Conservation (phyloP, 345 rosid genomes). For the Brassica incana region DNA sequence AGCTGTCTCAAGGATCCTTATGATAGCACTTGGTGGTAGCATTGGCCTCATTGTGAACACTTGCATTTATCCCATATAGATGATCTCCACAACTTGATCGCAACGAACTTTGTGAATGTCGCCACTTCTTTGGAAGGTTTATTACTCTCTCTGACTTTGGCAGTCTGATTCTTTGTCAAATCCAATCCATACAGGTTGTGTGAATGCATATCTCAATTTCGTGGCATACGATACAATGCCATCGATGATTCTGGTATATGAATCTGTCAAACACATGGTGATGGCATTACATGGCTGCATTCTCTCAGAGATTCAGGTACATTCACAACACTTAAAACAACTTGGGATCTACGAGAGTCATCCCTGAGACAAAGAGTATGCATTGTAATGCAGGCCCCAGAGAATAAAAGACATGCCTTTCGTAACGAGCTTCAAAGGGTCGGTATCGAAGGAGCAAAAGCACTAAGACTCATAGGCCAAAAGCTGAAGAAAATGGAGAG, state of each 20-base stretch:
- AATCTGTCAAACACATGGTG: constrained; percentile 71
- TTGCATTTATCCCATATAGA: constrained; percentile 90
- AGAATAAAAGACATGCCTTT: constrained; percentile 57
- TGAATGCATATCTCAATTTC: constrained; percentile 65
- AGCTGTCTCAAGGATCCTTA: constrained; percentile 63
- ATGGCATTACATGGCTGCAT: constrained; percentile 95
- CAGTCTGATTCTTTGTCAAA: background rate
- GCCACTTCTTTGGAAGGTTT: constrained; percentile 86
- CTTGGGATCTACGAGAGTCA: too few relatives aligned
- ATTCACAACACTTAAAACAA: background rate
- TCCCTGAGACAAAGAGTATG: too few relatives aligned
- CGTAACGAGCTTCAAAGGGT: constrained; percentile 59
- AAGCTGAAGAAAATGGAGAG: constrained; percentile 79
- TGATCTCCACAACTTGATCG: constrained; percentile 79
- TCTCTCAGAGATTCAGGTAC: constrained; percentile 92
- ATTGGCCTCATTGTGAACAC: constrained; percentile 64
- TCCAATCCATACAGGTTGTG: constrained; percentile 54
- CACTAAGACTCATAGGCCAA: constrained; percentile 62
- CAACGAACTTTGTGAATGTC: constrained; percentile 68
- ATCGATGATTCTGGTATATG: constrained; percentile 76
- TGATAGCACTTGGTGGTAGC: constrained; percentile 70
- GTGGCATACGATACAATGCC: constrained; percentile 69
- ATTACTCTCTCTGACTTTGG: background rate
- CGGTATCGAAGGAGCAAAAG: constrained; percentile 67
- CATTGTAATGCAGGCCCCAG: constrained; percentile 72